Percentiles rank a stretch among this genome's conserved stretches.
Evolutionary conservation across 495 filamentous ascomycete genomes (phyloP).

Genomic region (Tuber brumale): DNA sequence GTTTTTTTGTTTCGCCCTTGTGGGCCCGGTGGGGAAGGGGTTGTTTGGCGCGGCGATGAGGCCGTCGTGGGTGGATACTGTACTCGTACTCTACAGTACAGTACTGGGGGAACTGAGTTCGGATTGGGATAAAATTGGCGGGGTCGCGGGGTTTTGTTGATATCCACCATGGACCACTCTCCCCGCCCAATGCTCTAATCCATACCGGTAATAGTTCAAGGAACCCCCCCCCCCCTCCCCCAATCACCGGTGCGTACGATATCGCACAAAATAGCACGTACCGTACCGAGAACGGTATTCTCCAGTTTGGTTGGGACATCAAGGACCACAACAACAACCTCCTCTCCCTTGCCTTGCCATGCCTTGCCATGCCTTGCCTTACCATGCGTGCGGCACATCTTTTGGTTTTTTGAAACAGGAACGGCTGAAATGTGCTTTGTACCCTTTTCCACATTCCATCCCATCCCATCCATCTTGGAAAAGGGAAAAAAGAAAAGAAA

Average conservation of each 20-base stretch:
- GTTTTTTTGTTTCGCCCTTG: too few relatives aligned
- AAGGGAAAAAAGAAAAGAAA: neutral
- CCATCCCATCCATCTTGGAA: neutral
- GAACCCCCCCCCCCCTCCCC: neutral
- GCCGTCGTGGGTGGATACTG: neutral
- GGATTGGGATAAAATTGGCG: neutral
- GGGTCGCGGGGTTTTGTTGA: too few relatives aligned
- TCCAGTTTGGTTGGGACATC: conserved; percentile 2
- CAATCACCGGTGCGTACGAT: neutral
- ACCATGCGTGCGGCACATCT: neutral
- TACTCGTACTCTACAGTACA: too few relatives aligned
- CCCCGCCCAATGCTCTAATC: too few relatives aligned
- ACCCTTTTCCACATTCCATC: neutral
- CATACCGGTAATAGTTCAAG: neutral
- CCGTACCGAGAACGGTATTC: neutral
- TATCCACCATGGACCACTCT: too few relatives aligned
- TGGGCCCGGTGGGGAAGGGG: too few relatives aligned
- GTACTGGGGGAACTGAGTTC: too few relatives aligned
- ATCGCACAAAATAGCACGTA: neutral
- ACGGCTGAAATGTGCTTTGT: conserved; percentile 6
- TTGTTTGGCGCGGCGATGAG: neutral
- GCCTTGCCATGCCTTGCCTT: neutral
- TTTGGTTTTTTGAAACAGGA: neutral
- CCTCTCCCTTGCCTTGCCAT: neutral
- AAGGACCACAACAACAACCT: neutral